phyloP scores from a whole-genome alignment of 257 asterid genomes.

The Hygrophila difformis region DNA sequence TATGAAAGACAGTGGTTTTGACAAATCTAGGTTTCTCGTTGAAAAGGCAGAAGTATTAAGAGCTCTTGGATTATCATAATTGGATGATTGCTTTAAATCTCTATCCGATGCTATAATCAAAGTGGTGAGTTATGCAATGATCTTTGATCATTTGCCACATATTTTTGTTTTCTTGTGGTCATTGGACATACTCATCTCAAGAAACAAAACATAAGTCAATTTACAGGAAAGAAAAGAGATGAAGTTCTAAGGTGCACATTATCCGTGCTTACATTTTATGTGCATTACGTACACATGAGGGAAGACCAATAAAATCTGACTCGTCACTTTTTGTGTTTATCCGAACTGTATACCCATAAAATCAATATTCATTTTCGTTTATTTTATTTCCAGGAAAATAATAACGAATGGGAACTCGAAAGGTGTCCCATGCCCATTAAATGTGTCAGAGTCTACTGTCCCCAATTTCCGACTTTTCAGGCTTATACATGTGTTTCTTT shows the following conservation, averaged over 20 bases:
- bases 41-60: constrained; percentile 62
- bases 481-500: too few species aligned
- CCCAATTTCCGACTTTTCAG: too few species aligned
- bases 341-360: too few species aligned
- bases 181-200: constrained; percentile 19
- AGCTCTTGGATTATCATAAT: constrained; percentile 40
- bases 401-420: too few species aligned
- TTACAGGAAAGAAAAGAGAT: constrained; percentile 27
- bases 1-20: constrained; percentile 39
- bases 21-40: constrained; percentile 58
- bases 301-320: too few species aligned
- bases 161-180: constrained; percentile 11
- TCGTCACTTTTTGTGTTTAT: constrained; percentile 37
- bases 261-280: constrained; percentile 54
- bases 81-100: constrained; percentile 58
- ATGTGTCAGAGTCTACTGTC: too few species aligned
- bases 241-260: constrained; percentile 50
- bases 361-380: too few species aligned
- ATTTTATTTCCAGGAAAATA: too few species aligned
- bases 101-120: constrained; percentile 60
- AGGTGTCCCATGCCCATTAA: too few species aligned
- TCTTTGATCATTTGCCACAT: constrained; percentile 6
- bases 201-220: constrained; percentile 41
- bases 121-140: constrained; percentile 40
- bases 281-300: constrained; percentile 64